A percentile compares a stretch with the other conserved stretches of the same genome.
Conservation (phyloP, 768 basidiomycete genomes). For the Postia placenta region DNA sequence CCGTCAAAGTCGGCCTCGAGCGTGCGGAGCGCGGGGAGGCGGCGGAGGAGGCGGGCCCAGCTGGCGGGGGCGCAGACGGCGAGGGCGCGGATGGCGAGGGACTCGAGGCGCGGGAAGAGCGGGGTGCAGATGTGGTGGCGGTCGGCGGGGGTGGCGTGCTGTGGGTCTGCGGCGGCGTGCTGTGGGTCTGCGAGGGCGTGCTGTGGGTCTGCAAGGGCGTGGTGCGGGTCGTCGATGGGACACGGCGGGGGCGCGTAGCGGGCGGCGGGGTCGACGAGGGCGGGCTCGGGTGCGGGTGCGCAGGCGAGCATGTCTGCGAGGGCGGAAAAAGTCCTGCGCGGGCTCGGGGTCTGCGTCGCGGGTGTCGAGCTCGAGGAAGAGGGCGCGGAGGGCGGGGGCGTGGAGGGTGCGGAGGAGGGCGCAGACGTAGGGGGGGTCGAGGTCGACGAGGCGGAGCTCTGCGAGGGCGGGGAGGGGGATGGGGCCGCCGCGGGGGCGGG, state of each 20-base stretch:
- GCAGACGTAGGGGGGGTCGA: slow-evolving; percentile 50
- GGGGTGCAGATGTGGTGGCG: too few species aligned
- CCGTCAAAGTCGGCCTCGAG: slow-evolving; percentile 40
- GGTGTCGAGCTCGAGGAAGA: slow-evolving; percentile 42
- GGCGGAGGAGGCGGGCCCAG: slow-evolving; percentile 23
- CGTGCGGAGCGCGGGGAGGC: slow-evolving; percentile 27
- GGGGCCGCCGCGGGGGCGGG: slow-evolving; percentile 24
- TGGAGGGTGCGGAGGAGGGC: slow-evolving; percentile 39
- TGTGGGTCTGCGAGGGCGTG: neutral
- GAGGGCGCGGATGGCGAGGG: slow-evolving; percentile 20
- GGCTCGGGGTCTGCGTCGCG: slow-evolving; percentile 18
- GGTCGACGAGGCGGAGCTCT: slow-evolving; percentile 46
- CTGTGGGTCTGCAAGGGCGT: neutral
- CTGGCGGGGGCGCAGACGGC: slow-evolving; percentile 13
- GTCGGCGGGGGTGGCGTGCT: too few species aligned
- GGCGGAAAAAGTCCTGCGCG: slow-evolving; percentile 43
- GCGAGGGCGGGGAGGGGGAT: slow-evolving; percentile 27
- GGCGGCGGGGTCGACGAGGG: slow-evolving; percentile 1
- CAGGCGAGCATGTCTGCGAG: slow-evolving; percentile 29
- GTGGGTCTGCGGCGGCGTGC: neutral
- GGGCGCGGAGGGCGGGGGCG: slow-evolving; percentile 37
- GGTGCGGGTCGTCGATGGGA: too few species aligned
- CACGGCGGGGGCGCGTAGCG: slow-evolving; percentile 3
- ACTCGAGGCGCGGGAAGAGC: slow-evolving; percentile 21
- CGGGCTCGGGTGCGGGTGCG: neutral